Percentiles rank a stretch among this genome's conserved stretches.
Conservation (phyloP, 495 filamentous ascomycete species). For the Pyrenopolyporus hunteri region DNA sequence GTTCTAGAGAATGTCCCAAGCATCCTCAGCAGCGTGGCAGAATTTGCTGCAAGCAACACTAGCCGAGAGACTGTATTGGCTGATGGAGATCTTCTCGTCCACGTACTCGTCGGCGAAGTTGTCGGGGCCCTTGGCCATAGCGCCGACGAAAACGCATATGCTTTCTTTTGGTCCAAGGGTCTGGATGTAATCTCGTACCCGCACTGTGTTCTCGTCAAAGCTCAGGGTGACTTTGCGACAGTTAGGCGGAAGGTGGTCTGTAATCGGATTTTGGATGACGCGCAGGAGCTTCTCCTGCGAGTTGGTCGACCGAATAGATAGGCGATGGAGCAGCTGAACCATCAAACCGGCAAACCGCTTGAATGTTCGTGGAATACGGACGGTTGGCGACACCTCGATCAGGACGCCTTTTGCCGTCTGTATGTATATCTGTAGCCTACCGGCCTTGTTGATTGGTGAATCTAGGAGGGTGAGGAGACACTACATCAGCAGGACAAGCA, state of each 20-base stretch:
- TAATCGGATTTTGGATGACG: conserved; percentile 97
- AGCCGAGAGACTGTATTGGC: conserved; percentile 94
- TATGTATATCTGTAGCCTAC: conserved; percentile 96
- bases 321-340: conserved; percentile 97
- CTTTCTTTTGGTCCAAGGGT: conserved; percentile 81
- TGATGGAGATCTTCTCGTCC: conserved; percentile 97
- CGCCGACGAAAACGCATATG: conserved; percentile 95
- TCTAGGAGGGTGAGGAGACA: conserved; percentile 97
- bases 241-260: conserved; percentile 93
- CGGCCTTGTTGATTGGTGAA: conserved; percentile 97
- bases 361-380: conserved; percentile 96
- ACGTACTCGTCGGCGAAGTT: conserved; percentile 94
- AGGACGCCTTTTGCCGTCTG: conserved; percentile 95
- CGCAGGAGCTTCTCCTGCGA: conserved; percentile 97
- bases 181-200: conserved; percentile 86
- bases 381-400: conserved; percentile 95
- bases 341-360: conserved; percentile 98
- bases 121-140: conserved; percentile 96
- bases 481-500: conserved; percentile 55
- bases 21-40: conserved; percentile 96
- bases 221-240: conserved; percentile 96
- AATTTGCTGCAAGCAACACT: conserved; percentile 99
- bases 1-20: conserved; percentile 85
- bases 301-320: conserved; percentile 93
- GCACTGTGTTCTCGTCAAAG: conserved; percentile 86